phyloP scores from a whole-genome alignment of 2,329 filamentous ascomycete genomes.

The Monilinia fructigena region DNA sequence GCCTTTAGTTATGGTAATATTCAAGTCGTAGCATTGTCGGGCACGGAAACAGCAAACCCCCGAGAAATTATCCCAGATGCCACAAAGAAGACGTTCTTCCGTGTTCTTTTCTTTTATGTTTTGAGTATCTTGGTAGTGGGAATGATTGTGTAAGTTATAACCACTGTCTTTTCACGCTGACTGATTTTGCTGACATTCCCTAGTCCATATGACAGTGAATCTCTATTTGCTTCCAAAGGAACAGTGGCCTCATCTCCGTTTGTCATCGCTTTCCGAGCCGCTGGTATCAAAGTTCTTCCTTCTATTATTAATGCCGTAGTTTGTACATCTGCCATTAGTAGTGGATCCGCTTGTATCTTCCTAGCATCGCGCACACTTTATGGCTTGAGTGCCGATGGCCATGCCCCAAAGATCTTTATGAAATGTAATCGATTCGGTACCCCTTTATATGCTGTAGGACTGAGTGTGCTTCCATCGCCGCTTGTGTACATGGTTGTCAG shows the following conservation, averaged over 20 bases:
- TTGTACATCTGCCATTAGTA: conserved; percentile 48
- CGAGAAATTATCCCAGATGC: conserved; percentile 55
- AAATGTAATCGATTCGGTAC: conserved; percentile 56
- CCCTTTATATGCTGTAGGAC: conserved; percentile 55
- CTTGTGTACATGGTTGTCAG: conserved; percentile 67
- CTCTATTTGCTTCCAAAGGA: conserved; percentile 44
- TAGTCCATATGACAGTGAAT: conserved; percentile 53
- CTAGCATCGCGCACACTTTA: conserved; percentile 51
- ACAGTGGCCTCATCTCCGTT: conserved; percentile 58
- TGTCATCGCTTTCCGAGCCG: conserved; percentile 69
- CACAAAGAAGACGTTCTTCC: conserved; percentile 51
- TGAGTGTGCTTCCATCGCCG: conserved; percentile 59
- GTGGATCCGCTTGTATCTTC: conserved; percentile 23
- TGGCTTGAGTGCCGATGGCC: conserved; percentile 55
- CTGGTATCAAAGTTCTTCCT: conserved; percentile 66
- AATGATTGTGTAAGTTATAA: conserved; percentile 45
- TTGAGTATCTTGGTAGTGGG: conserved; percentile 46
- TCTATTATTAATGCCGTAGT: conserved; percentile 76
- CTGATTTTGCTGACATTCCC: conserved; percentile 51
- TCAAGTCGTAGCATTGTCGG: conserved; percentile 55
- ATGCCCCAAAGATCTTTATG: conserved; percentile 55
- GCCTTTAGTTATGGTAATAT: conserved; percentile 50
- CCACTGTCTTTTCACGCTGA: conserved; percentile 35
- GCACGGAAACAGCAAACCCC: conserved; percentile 55
- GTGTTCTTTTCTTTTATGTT: conserved; percentile 54